Evolutionary conservation across 75 land plant genomes (phyloP), one percentile per base, ranked within the genome.

Genomic region (Chamaecyparis obtusa): DNA sequence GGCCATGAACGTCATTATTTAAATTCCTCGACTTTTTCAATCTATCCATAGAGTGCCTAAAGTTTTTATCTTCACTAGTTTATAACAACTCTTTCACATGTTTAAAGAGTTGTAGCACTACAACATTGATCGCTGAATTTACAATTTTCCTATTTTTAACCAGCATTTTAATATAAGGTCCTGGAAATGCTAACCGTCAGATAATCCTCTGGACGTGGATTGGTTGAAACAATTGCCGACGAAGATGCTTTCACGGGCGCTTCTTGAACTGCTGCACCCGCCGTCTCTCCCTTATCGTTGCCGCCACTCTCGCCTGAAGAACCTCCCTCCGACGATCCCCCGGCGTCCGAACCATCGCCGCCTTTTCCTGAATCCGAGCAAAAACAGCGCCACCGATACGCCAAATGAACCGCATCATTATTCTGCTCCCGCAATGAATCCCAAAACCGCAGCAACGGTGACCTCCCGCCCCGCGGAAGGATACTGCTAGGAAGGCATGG

Each of bases 181-280:
- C 19, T 46, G 1, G 19, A 85, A 81, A 72, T 13, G 11, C 88
- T 54, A 16, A 95, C 96, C 93, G 91, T 90, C 8, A 91, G 83
- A 84, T 86, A 92, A 88, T 95, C 95, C 76, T 95, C 96, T 7
- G 94, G 96, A 24, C 92, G 77, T 17, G 95, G 94, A 83, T 88
- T 89, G 19, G 94, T 90, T 0, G 96, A 64, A 76, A 95, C 93
- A 41, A 95, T 94, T 16, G 96, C 95, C 0, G 93, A 90, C 3
- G 95, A 90, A 32, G 87, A 48, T 64, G 85, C 87, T 15, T 89
- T 41, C 11, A 86, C 91, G 5, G 89, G 78, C 15, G 74, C 93
- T 27, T 88, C 91, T 15, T 57, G 90, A 3, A 43, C 93, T 37
- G 74, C 84, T 36, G 71, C 89, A 1, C 72, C 93, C 75, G 55